phyloP scores from a whole-genome alignment of 2,329 filamentous ascomycete genomes.

The Nemania bipapillata region DNA sequence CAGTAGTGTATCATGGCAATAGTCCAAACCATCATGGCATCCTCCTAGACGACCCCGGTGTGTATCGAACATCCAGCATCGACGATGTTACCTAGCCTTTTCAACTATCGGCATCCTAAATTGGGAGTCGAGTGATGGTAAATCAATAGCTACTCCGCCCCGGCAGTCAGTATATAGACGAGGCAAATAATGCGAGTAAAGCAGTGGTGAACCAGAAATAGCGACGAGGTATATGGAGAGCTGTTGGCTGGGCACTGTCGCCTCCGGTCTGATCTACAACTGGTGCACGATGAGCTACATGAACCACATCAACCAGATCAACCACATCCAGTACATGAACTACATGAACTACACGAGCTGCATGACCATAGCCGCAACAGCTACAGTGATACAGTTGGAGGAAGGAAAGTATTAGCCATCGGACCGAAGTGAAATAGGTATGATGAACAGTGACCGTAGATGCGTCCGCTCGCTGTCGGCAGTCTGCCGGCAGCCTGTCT shows the following conservation, averaged over 20 bases:
- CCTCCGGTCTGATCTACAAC: conserved; percentile 15
- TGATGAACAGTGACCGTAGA: conserved; percentile 1
- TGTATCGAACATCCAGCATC: conserved; percentile 22
- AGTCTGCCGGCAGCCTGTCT: conserved; percentile 7
- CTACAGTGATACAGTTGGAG: conserved; percentile 13
- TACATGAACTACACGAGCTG: conserved; percentile 2
- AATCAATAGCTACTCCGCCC: conserved; percentile 32
- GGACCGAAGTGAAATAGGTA: conserved; percentile 29
- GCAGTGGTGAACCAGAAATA: conserved; percentile 9
- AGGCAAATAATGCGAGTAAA: conserved; percentile 12
- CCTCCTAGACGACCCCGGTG: conserved; percentile 23
- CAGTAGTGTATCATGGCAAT: conserved; percentile 26
- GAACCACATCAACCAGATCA: background rate
- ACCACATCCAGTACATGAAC: conserved; percentile 5
- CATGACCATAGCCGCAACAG: conserved; percentile 17
- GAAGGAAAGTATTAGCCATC: conserved; percentile 15
- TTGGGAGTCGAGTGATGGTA: conserved; percentile 7
- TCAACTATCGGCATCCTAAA: conserved; percentile 2
- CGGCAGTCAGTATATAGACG: background rate
- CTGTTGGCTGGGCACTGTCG: conserved; percentile 11
- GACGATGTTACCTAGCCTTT: conserved; percentile 9
- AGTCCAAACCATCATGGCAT: conserved; percentile 7
- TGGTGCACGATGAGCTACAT: background rate
- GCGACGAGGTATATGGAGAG: conserved; percentile 15
- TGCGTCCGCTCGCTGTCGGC: conserved; percentile 8